Percentiles rank a stretch among this genome's conserved stretches.
Conservation (phyloP, 768 basidiomycete genomes). For the Lentinula detonsa region DNA sequence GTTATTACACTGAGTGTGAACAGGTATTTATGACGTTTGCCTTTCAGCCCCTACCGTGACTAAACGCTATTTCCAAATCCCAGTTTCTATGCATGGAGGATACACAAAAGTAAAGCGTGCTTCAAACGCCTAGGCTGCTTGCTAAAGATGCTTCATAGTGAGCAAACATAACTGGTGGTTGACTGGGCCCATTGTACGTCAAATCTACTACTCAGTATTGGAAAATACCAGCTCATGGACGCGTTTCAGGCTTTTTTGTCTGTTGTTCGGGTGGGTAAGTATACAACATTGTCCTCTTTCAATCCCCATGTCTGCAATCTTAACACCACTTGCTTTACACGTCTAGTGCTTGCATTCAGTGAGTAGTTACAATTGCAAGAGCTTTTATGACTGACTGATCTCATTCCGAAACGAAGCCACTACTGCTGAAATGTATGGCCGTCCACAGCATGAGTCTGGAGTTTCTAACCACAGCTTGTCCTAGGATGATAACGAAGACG, state of each 20-base stretch:
- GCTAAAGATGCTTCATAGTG: not conserved
- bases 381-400: not conserved
- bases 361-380: not conserved
- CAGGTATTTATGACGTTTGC: not conserved
- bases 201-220: not conserved
- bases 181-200: conserved; percentile 7
- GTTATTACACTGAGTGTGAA: conserved; percentile 11
- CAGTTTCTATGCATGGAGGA: not conserved
- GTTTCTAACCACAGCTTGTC: not conserved
- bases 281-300: too few relatives aligned
- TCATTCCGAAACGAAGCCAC: not conserved
- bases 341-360: not conserved
- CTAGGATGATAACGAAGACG: not conserved
- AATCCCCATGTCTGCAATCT: not conserved
- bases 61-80: not conserved
- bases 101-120: not conserved
- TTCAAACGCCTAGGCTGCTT: not conserved
- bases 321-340: not conserved
- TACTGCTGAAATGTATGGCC: not conserved
- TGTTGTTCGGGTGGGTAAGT: not conserved
- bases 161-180: conserved; percentile 12
- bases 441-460: not conserved
- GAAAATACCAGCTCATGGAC: too few relatives aligned
- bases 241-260: not conserved
- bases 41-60: not conserved